A percentile compares a stretch with the other conserved stretches of the same genome.
Conservation (phyloP, 2,329 filamentous ascomycete species). For the Raffaelea ambrosiae region DNA sequence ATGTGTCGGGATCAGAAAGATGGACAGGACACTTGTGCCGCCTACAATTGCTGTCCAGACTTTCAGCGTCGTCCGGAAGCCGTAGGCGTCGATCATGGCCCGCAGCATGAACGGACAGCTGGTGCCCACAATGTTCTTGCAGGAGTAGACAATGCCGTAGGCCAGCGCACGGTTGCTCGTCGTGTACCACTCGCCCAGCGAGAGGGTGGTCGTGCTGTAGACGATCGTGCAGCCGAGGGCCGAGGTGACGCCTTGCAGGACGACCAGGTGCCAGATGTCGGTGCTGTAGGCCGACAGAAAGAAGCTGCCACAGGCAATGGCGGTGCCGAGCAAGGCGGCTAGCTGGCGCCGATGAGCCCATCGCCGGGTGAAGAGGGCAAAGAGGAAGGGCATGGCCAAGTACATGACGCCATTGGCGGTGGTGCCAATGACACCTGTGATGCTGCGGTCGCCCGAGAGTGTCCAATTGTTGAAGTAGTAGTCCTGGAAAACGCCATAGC, state of each 20-base stretch:
- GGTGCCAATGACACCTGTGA: constrained; percentile 4
- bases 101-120: constrained; percentile 3
- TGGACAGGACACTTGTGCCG: neutral
- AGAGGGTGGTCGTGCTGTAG: constrained; percentile 2
- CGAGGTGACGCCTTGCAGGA: neutral
- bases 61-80: neutral
- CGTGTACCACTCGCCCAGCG: constrained; percentile 4
- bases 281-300: constrained; percentile 1
- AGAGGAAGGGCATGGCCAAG: constrained; percentile 5
- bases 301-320: neutral
- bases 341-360: neutral
- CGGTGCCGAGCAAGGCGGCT: neutral
- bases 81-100: neutral
- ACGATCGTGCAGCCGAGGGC: constrained; percentile 3
- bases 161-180: neutral
- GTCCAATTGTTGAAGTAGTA: constrained; percentile 1
- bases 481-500: constrained; percentile 5
- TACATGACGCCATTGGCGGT: constrained; percentile 7
- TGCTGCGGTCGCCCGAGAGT: neutral
- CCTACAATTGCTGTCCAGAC: constrained; percentile 9
- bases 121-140: constrained; percentile 5
- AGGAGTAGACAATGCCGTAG: neutral
- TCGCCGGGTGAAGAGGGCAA: constrained; percentile 1
- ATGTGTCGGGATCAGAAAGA: neutral
- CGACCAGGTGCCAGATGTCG: constrained; percentile 1